Conservation (phyloP, 768 basidiomycete genomes). For the Pleurotus cornucopiae region DNA sequence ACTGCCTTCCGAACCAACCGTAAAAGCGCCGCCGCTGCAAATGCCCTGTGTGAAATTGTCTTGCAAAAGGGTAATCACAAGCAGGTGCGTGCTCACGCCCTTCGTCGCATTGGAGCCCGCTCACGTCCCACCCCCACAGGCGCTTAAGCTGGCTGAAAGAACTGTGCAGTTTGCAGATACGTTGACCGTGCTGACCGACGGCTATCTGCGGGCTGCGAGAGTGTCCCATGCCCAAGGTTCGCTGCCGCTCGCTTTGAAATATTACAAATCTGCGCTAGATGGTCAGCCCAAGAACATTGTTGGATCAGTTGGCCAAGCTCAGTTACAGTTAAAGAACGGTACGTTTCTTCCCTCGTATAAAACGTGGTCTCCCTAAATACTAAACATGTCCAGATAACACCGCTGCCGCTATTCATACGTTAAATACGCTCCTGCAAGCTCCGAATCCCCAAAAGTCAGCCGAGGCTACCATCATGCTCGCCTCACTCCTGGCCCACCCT, state of each 20-base stretch:
- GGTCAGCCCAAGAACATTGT: conserved; percentile 71
- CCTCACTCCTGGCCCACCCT: conserved; percentile 79
- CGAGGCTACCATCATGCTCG: conserved; percentile 87
- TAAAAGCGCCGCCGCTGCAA: conserved; percentile 76
- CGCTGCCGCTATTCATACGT: conserved; percentile 80
- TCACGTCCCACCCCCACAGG: conserved; percentile 33
- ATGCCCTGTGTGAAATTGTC: conserved; percentile 78
- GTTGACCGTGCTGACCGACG: conserved; percentile 77
- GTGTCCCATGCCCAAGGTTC: conserved; percentile 72
- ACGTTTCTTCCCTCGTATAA: conserved; percentile 3
- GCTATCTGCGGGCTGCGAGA: conserved; percentile 80
- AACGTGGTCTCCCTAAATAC: neutral
- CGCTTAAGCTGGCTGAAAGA: conserved; percentile 89
- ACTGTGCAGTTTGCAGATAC: conserved; percentile 94
- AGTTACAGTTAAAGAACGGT: conserved; percentile 85
- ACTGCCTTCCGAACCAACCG: conserved; percentile 79
- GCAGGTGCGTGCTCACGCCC: conserved; percentile 38
- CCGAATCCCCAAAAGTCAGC: conserved; percentile 62
- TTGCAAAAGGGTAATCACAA: conserved; percentile 64
- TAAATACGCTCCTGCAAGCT: conserved; percentile 71
- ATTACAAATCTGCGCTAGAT: conserved; percentile 64
- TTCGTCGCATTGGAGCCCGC: neutral
- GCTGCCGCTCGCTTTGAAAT: conserved; percentile 58
- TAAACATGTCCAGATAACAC: conserved; percentile 57
- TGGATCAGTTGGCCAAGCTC: conserved; percentile 81